These are phyloP conservation scores for Starmera quercuum DNA, from an alignment of 805 yeast species.

Conservation along the genomic window DNA sequence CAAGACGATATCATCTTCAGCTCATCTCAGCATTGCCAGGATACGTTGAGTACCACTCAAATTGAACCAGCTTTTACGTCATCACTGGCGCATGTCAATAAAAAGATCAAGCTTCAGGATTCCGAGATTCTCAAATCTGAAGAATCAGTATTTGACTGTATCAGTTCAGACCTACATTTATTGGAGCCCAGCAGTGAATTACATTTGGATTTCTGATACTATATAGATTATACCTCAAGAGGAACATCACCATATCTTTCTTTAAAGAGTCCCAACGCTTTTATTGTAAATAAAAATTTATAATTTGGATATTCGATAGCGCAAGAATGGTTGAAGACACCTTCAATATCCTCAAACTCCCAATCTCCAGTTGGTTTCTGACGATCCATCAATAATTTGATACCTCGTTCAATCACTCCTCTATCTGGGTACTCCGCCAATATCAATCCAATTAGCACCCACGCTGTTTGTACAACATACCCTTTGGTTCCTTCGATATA, in stretches of 20 bases:
- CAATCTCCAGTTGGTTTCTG: constrained; percentile 80
- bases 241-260: constrained; percentile 11
- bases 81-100: too few relatives aligned
- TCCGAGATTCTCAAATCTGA: too few relatives aligned
- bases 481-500: constrained; percentile 63
- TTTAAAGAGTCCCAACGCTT: constrained; percentile 77
- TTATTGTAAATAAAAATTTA: constrained; percentile 81
- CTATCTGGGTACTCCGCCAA: constrained; percentile 75
- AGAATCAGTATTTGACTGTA: too few relatives aligned
- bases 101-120: too few relatives aligned
- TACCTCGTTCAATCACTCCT: constrained; percentile 54
- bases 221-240: not conserved
- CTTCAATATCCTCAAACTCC: constrained; percentile 80
- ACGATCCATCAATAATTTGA: constrained; percentile 51
- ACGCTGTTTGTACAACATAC: constrained; percentile 81
- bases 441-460: constrained; percentile 82
- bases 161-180: too few relatives aligned
- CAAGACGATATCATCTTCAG: too few relatives aligned
- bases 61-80: too few relatives aligned
- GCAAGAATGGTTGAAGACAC: constrained; percentile 91
- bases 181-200: too few relatives aligned
- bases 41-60: too few relatives aligned
- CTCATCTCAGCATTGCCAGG: too few relatives aligned
- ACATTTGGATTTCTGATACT: too few relatives aligned
- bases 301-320: constrained; percentile 96